phyloP scores from a whole-genome alignment of 495 filamentous ascomycete species.

The Penicillium roqueforti region DNA sequence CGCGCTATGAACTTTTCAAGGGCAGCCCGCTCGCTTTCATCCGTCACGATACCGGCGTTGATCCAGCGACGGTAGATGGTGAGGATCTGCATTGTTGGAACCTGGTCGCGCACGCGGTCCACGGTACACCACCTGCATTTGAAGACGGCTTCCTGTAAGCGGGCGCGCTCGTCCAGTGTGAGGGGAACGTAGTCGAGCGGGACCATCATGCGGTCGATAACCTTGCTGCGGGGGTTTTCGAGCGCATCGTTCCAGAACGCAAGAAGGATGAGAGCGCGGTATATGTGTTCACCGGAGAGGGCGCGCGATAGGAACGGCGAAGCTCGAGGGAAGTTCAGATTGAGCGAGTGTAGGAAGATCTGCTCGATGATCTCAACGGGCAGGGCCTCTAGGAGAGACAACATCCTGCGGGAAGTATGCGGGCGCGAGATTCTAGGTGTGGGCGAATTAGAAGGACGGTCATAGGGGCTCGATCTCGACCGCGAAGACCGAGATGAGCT shows the following conservation, averaged over 20 bases:
- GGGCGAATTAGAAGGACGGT: slow-evolving; percentile 4
- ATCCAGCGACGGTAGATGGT: slow-evolving; percentile 35
- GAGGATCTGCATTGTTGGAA: slow-evolving; percentile 35
- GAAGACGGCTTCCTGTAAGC: slow-evolving; percentile 33
- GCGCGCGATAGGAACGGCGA: slow-evolving; percentile 36
- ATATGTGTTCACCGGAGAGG: slow-evolving; percentile 41
- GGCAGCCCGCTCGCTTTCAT: slow-evolving; percentile 12
- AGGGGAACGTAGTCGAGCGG: slow-evolving; percentile 34
- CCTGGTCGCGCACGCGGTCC: slow-evolving; percentile 24
- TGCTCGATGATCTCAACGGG: slow-evolving; percentile 52
- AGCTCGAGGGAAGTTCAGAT: slow-evolving; percentile 44
- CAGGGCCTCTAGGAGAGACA: slow-evolving; percentile 45
- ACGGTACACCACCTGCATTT: slow-evolving; percentile 39
- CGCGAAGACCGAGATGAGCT: slow-evolving; percentile 2
- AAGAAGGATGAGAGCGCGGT: slow-evolving; percentile 35
- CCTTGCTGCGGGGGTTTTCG: not conserved
- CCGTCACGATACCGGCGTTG: slow-evolving; percentile 24
- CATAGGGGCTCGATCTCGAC: slow-evolving; percentile 3
- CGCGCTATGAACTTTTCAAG: slow-evolving; percentile 25
- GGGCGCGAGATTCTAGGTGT: not conserved
- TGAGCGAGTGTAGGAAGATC: slow-evolving; percentile 49
- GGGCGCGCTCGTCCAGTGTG: slow-evolving; percentile 15
- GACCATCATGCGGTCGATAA: slow-evolving; percentile 26
- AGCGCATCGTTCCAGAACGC: slow-evolving; percentile 38
- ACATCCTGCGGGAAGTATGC: slow-evolving; percentile 3